Evolutionary conservation across 148 eudicot species (phyloP), one percentile per base, ranked within the genome.

Genomic region (Limonium bicolor): DNA sequence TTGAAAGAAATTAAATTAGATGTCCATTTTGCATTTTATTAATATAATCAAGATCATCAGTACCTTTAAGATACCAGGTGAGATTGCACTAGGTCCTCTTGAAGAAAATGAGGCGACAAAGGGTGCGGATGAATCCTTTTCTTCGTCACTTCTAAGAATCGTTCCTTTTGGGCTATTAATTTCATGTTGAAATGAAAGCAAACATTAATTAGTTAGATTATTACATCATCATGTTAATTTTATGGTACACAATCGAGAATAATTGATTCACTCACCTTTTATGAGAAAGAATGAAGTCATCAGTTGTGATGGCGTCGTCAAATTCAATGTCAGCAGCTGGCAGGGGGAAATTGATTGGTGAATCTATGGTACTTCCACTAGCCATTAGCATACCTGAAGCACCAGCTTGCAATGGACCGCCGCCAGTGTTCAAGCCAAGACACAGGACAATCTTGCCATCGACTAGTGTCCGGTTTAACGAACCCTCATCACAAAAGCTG

Each of bases 321-420:
- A 36, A 35, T 9, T 22, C 15, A 30, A 66, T 28, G 8, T 53
- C 50, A 25, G 66, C 50, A 12, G 66, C 65, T 1, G 69, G 59
- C 11, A 69, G 46, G 41, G 66, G 63, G 13, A 12, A 64, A 27
- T 51, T 12, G 3, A 0, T 0, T 5, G 55, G 23, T 20, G 0
- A 0, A 29, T 69, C 65, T 5, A 36, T 27, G 2, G 20, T 2
- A 0, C 1, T 8, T 1, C 15, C 20, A 20, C 12, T 51, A 11
- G 46, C 58, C 66, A 69, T 51, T 21, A 69, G 51, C 0, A 51
- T 11, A 15, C 74, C 74, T 29, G 48, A 36, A n/a, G 66, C 69
- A 16, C 62, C 66, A 4, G 45, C 52, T 11, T 42, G 6, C 15
- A 64, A 32, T 12, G 59, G 40, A 8, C 12, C 45, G 8, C 1